Conservation (phyloP, 73 alveolate species). For the Paramecium pentaurelia region DNA sequence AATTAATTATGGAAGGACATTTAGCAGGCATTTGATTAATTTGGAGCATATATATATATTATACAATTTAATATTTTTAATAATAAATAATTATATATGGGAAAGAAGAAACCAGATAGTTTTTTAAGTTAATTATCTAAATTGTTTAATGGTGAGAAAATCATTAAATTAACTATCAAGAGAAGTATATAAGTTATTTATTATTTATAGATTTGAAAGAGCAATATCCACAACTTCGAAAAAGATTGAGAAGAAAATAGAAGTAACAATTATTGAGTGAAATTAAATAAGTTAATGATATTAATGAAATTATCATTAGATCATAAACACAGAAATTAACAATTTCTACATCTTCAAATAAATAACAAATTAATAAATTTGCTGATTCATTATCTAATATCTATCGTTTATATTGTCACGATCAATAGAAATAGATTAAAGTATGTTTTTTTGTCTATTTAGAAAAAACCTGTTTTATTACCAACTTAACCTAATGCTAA, state of each 20-base stretch:
- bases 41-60: neutral
- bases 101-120: neutral
- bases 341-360: neutral
- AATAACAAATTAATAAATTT: neutral
- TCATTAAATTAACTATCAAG: neutral
- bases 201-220: neutral
- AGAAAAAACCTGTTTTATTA: constrained; percentile 5
- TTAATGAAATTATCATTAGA: neutral
- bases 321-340: neutral
- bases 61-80: neutral
- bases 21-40: neutral
- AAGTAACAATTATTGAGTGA: neutral
- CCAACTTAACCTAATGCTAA: neutral
- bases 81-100: neutral
- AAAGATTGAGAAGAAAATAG: neutral
- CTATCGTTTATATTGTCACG: neutral
- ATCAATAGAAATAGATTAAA: neutral
- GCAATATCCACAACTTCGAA: neutral
- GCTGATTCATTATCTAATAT: neutral
- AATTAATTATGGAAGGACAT: constrained; percentile 49
- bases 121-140: neutral
- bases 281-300: neutral
- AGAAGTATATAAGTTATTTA: neutral
- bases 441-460: neutral
- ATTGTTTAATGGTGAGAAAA: neutral